Percentiles rank a stretch among this genome's conserved stretches.
These are phyloP conservation scores for Theobroma cacao DNA, from an alignment of 345 rosid genomes.

Conservation along the genomic window DNA sequence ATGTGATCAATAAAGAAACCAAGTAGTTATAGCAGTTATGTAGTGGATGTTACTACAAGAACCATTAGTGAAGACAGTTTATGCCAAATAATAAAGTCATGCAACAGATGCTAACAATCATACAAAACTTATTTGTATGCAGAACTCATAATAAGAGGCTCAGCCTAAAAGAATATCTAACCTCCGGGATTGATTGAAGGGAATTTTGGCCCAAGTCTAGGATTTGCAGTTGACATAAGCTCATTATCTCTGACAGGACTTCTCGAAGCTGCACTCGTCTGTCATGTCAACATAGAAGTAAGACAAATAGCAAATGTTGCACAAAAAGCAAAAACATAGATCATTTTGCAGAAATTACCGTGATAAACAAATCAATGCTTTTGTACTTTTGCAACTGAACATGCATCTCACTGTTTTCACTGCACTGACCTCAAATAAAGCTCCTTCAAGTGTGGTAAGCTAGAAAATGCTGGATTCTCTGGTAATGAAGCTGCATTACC, in stretches of 20 bases:
- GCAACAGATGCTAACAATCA: no score
- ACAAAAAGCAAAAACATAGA: not conserved
- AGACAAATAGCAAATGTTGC: not conserved
- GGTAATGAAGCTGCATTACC: constrained; percentile 59
- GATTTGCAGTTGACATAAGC: constrained; percentile 50
- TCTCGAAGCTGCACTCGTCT: constrained; percentile 64
- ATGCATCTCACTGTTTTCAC: constrained; percentile 5
- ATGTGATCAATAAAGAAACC: not conserved
- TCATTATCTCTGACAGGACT: constrained; percentile 61
- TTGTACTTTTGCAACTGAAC: not conserved
- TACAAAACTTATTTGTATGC: no score
- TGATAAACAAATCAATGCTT: not conserved
- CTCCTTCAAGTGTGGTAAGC: constrained; percentile 70
- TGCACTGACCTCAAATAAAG: constrained; percentile 72
- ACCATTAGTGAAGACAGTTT: not conserved
- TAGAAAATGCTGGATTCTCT: constrained; percentile 57
- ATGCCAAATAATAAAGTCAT: not conserved
- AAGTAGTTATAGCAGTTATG: not conserved
- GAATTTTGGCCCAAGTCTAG: constrained; percentile 82
- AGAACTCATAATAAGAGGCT: no score
- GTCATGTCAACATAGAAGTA: constrained; percentile 19
- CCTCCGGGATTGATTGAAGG: constrained; percentile 69
- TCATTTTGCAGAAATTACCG: not conserved
- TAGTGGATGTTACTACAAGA: not conserved
- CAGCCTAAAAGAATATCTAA: constrained; percentile 11